Percentiles rank a stretch among this genome's conserved stretches.
These are phyloP conservation scores for Rostrohypoxylon terebratum DNA, from an alignment of 495 filamentous ascomycete genomes.

Conservation along the genomic window DNA sequence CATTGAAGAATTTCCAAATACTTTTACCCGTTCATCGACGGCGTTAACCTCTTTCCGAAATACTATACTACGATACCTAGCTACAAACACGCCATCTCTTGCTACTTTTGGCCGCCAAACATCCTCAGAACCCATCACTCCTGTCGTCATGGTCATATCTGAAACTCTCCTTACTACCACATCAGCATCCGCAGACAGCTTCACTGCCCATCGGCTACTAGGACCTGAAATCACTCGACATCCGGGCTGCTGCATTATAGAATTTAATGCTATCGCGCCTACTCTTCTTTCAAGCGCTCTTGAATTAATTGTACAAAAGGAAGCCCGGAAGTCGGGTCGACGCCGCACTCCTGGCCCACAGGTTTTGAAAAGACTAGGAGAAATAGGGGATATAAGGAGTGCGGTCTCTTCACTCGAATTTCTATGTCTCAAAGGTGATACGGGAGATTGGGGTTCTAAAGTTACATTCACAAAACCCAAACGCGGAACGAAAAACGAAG, in stretches of 20 bases:
- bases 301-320: conserved; percentile 80
- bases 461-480: conserved; percentile 72
- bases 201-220: conserved; percentile 89
- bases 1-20: conserved; percentile 94
- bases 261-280: conserved; percentile 91
- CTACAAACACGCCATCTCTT: conserved; percentile 64
- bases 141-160: conserved; percentile 89
- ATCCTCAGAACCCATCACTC: conserved; percentile 64
- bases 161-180: conserved; percentile 84
- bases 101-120: conserved; percentile 49
- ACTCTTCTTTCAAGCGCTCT: conserved; percentile 88
- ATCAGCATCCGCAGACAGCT: conserved; percentile 81
- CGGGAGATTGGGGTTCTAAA: conserved; percentile 74
- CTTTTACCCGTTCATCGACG: conserved; percentile 74
- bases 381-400: conserved; percentile 91
- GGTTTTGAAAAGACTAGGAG: conserved; percentile 79
- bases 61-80: conserved; percentile 79
- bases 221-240: conserved; percentile 86
- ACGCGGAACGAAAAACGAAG: conserved; percentile 63
- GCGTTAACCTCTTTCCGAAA: conserved; percentile 78
- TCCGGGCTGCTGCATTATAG: conserved; percentile 77
- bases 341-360: conserved; percentile 73
- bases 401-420: conserved; percentile 92
- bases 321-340: conserved; percentile 76
- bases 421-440: conserved; percentile 80